Percentiles rank a stretch among this genome's conserved stretches.
phyloP scores from a whole-genome alignment of 2,329 filamentous ascomycete species.

The Aureobasidium sp. region DNA sequence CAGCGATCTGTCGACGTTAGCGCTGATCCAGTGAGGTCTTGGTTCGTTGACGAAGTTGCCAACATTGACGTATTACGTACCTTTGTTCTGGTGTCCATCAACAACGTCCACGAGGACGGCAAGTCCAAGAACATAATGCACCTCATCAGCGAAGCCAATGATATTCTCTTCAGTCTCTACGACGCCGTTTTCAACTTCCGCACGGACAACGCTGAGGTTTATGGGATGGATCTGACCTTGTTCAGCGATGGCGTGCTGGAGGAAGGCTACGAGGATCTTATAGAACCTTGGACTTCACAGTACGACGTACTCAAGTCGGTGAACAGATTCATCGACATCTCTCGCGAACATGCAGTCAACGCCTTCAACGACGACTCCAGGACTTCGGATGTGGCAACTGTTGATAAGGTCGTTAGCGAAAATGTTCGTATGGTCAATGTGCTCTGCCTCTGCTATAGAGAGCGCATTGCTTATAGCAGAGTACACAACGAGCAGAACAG shows the following conservation, averaged over 20 bases:
- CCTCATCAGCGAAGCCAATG: slow-evolving; percentile 58
- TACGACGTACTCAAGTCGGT: slow-evolving; percentile 33
- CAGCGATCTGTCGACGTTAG: not conserved
- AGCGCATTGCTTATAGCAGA: slow-evolving; percentile 50
- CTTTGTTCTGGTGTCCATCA: slow-evolving; percentile 21
- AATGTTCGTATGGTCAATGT: slow-evolving; percentile 48
- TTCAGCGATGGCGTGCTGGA: slow-evolving; percentile 40
- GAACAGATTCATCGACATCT: slow-evolving; percentile 30
- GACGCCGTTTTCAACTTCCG: slow-evolving; percentile 63
- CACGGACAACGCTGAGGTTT: slow-evolving; percentile 56
- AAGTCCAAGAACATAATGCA: slow-evolving; percentile 45
- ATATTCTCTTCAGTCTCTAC: slow-evolving; percentile 59
- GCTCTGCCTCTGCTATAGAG: slow-evolving; percentile 49
- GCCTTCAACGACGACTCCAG: slow-evolving; percentile 19
- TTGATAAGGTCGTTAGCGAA: slow-evolving; percentile 42
- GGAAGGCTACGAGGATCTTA: slow-evolving; percentile 51
- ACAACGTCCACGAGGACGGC: slow-evolving; percentile 63
- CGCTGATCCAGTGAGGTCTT: slow-evolving; percentile 10
- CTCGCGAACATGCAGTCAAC: slow-evolving; percentile 31
- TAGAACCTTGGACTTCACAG: slow-evolving; percentile 79
- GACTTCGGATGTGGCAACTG: slow-evolving; percentile 25
- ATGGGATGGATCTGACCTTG: slow-evolving; percentile 62
- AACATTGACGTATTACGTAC: slow-evolving; percentile 41
- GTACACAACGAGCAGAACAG: slow-evolving; percentile 42
- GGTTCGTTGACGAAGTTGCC: slow-evolving; percentile 18